Base-by-base conservation (phyloP, 331 rosid species). In the Rhamnella rubrinervis region DNA sequence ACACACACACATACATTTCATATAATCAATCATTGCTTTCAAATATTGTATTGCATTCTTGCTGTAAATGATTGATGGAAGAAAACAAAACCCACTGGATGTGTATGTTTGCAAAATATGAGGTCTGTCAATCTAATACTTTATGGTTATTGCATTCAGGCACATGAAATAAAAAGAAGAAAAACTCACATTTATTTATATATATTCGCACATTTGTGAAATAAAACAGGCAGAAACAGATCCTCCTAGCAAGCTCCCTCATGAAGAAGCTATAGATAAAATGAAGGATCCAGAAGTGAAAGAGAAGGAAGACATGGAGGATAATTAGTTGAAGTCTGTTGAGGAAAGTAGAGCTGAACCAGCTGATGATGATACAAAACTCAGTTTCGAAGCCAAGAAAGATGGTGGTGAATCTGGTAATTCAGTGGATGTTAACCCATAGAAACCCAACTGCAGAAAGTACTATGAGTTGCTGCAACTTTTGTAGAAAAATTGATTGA, bases 221-320 rank as follows among this genome's bases (percentile, higher is more conserved):
- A 63, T n/a, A 8, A 38, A 31, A 25, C 7, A 52, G 39, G 55
- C n/a, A 35, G 71, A 28, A 71, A 16, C 67, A 87, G 85, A 53
- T 80, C 63, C 38, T 47, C 20, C 41, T 0, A 72, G 59, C 67
- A 81, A 61, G 65, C 46, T 46, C 41, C 47, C n/a, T 20, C 71
- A 69, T 76, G 74, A 69, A 78, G 82, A 78, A 73, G 60, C 71
- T 38, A 7, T 12, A 6, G 5, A 28, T 25, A 38, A 49, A 50
- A 55, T 18, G 10, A 74, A 64, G 51, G 72, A 65, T 56, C 79
- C 67, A 70, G 71, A 56, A 63, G 66, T 31, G 13, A 1, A 2
- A 51, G 69, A 52, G 7, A 58, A 63, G 52, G 81, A 76, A 61
- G 71, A 37, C 8, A 53, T 41, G 19, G 79, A 71, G 23, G n/a